Base-by-base conservation (phyloP, 192 early-diverging fungal species). In the Coemansia biformis region DNA sequence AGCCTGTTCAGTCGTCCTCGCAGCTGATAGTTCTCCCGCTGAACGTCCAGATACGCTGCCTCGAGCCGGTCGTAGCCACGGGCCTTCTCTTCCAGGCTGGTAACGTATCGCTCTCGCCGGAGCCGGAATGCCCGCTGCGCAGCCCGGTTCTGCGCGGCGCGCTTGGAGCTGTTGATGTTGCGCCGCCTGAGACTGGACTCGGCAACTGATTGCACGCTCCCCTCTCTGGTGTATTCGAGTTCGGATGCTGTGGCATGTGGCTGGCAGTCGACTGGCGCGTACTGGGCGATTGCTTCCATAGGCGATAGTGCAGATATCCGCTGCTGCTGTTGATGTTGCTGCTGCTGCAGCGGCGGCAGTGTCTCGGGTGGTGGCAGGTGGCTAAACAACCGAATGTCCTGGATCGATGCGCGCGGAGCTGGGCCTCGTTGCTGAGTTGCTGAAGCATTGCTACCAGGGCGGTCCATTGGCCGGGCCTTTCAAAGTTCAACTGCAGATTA, bases 121-220 rank as follows among this genome's bases (percentile, higher is more conserved):
- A 73, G 42, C 38, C 70, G 56, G 50, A 73, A 73, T 23, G 70
- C 70, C 2, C 70, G 48, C 47, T 73, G 70, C 1, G 70, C 70
- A 2, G 70, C 70, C 16, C 70, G 53, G 43, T 73, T 73, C 59
- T 73, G 70, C 3, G 70, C 70, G 9, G 70, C 70, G 15, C 70
- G 62, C 36, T 73, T 73, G 22, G 70, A 73, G 52, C 70, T 73
- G 39, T 73, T 73, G 44, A 73, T 66, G 33, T 54, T 62, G 37
- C 70, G 62, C 17, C 63, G 57, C 37, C 53, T 54, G 12, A 59
- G 33, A 32, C 38, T 44, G 13, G 52, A 39, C 10, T 65, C 69
- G 15, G 40, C 58, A 3, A 32, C 9, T 5, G 54, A 38, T 36
- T 57, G 69, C 1, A 19, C 14, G 26, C 49, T 35, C 31, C 60